These are phyloP conservation scores for Achlya hypogyna DNA, from an alignment of 352 stramenopile species.

Conservation along the genomic window DNA sequence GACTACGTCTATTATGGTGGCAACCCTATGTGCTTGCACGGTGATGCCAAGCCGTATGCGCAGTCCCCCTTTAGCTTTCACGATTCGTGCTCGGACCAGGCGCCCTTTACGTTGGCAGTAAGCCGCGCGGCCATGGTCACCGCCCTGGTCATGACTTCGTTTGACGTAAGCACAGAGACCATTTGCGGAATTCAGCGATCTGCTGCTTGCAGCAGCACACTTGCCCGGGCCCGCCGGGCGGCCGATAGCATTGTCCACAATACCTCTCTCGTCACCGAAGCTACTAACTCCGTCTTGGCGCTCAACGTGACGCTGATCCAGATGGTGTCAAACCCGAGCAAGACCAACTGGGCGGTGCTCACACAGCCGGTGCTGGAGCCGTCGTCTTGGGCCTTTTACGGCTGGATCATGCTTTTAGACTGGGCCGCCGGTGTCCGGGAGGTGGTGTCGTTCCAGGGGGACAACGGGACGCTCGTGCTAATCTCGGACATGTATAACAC, in stretches of 20 bases:
- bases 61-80: not conserved
- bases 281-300: not conserved
- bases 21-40: not conserved
- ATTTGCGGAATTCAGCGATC: too few species aligned
- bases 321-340: not conserved
- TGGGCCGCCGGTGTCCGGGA: not conserved
- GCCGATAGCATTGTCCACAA: not conserved
- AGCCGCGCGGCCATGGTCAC: not conserved
- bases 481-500: not conserved
- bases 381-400: not conserved
- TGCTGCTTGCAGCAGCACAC: too few species aligned
- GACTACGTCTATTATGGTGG: not conserved
- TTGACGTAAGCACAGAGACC: too few species aligned
- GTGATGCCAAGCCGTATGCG: not conserved
- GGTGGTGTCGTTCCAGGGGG: not conserved
- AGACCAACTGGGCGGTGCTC: not conserved
- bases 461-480: not conserved
- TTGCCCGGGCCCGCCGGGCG: too few species aligned
- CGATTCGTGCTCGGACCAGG: not conserved
- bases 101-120: not conserved
- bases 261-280: not conserved
- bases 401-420: too few species aligned
- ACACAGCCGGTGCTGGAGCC: not conserved
- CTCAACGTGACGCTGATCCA: conserved; percentile 3
- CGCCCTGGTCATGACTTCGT: not conserved